Percentiles rank a stretch among this genome's conserved stretches.
Conservation (phyloP, 441 rosid species). For the Sinapis alba region DNA sequence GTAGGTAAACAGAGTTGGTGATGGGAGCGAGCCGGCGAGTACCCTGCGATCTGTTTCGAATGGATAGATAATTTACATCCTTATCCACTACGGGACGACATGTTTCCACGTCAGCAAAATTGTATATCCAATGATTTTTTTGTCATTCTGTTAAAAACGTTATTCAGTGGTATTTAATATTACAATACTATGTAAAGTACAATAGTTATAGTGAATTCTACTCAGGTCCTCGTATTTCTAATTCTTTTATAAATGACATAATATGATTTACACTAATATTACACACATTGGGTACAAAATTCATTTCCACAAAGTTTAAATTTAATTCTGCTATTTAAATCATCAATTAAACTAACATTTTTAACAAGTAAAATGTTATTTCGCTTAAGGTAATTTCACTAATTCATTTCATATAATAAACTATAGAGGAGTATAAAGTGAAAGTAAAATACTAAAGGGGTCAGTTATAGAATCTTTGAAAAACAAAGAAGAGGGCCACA, state of each 20-base stretch:
- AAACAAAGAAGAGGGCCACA: not conserved
- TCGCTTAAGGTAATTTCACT: not conserved
- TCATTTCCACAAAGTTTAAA: not conserved
- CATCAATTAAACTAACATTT: not conserved
- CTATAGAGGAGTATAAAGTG: not conserved
- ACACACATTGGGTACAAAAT: not conserved
- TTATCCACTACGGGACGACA: slow-evolving; percentile 22
- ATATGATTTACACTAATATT: not conserved
- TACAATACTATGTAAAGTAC: too few relatives aligned
- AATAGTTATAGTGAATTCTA: slow-evolving; percentile 6
- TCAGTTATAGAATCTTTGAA: not conserved
- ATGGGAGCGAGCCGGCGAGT: not conserved
- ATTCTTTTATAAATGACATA: not conserved
- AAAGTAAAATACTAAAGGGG: slow-evolving; percentile 9
- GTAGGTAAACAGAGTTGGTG: not conserved
- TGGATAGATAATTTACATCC: slow-evolving; percentile 29
- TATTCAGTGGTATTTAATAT: too few relatives aligned
- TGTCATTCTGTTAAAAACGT: too few relatives aligned
- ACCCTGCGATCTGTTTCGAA: slow-evolving; percentile 8
- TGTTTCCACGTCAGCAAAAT: slow-evolving; percentile 33
- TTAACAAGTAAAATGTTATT: not conserved
- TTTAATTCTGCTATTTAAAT: not conserved
- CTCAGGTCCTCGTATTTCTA: not conserved
- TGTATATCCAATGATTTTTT: not conserved
- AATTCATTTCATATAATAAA: not conserved